Conservation (phyloP, 2,329 filamentous ascomycete species). For the Chalaropsis ovoidea region DNA sequence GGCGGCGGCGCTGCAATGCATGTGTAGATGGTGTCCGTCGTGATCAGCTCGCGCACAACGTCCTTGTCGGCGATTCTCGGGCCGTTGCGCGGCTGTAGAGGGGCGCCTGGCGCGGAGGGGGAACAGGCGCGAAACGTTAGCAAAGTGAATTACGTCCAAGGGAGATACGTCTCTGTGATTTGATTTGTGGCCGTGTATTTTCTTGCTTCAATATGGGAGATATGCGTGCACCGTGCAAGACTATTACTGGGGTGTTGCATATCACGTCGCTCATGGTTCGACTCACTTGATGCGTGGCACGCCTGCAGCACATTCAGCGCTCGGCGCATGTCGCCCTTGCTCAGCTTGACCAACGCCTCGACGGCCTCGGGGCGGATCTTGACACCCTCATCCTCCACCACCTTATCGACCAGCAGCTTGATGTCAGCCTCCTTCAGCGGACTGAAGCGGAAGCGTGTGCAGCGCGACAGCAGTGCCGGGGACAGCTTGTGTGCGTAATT, state of each 20-base stretch:
- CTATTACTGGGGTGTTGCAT: neutral
- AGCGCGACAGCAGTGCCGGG: conserved; percentile 81
- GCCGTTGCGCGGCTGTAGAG: conserved; percentile 50
- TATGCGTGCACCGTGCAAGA: neutral
- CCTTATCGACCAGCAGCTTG: conserved; percentile 71
- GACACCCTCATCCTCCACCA: conserved; percentile 77
- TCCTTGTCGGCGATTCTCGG: conserved; percentile 52
- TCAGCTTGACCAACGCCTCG: conserved; percentile 73
- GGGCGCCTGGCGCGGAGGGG: conserved; percentile 46
- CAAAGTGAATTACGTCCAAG: neutral
- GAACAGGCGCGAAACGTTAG: conserved; percentile 1
- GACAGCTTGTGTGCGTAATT: conserved; percentile 98
- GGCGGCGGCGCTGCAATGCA: conserved; percentile 95
- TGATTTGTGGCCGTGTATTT: neutral
- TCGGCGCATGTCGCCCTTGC: conserved; percentile 91
- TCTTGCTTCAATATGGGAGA: neutral
- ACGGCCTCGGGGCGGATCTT: conserved; percentile 72
- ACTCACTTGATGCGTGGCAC: conserved; percentile 81
- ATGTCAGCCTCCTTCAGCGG: conserved; percentile 87
- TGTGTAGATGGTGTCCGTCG: conserved; percentile 91
- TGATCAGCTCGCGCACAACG: conserved; percentile 64
- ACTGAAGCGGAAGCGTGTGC: conserved; percentile 90
- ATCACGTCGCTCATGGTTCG: neutral
- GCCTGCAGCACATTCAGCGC: conserved; percentile 93
- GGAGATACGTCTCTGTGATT: neutral